Conservation (phyloP, 371 early-diverging fungal genomes). For the Parasitella parasitica region DNA sequence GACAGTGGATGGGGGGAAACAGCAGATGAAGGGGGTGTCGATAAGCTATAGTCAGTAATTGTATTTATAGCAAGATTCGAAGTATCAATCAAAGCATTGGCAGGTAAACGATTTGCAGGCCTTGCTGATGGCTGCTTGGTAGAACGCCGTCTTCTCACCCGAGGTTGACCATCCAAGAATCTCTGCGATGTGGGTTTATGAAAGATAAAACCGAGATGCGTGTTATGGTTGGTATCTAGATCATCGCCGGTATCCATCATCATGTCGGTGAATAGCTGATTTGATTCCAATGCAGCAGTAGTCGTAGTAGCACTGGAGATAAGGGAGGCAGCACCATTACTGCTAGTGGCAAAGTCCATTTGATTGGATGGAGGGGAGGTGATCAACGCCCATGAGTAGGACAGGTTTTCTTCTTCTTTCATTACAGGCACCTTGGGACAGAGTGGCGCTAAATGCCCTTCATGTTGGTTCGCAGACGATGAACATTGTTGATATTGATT, state of each 20-base stretch:
- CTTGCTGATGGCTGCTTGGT: conserved; percentile 3
- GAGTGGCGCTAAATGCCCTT: conserved; percentile 25
- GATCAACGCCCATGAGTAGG: conserved; percentile 31
- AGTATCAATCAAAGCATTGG: conserved; percentile 5
- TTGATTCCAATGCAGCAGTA: background rate
- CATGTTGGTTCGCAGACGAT: background rate
- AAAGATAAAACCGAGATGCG: conserved; percentile 25
- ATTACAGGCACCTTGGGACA: conserved; percentile 16
- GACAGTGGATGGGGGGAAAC: conserved; percentile 17
- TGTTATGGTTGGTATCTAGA: conserved; percentile 1
- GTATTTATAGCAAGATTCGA: conserved; percentile 3
- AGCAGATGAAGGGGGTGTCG: conserved; percentile 17
- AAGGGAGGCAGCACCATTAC: background rate
- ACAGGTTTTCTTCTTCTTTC: conserved; percentile 12
- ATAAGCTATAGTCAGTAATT: background rate
- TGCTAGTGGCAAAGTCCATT: background rate
- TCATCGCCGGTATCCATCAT: conserved; percentile 2
- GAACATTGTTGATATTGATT: background rate
- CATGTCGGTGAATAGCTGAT: conserved; percentile 4
- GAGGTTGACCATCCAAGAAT: conserved; percentile 26
- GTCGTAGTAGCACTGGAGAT: background rate
- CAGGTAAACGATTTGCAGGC: conserved; percentile 8
- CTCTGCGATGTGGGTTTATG: conserved; percentile 21
- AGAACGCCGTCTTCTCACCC: conserved; percentile 16
- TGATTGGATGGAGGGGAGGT: conserved; percentile 22